These are phyloP conservation scores for Claviceps monticola DNA, from an alignment of 2,329 filamentous ascomycete species.

Conservation along the genomic window DNA sequence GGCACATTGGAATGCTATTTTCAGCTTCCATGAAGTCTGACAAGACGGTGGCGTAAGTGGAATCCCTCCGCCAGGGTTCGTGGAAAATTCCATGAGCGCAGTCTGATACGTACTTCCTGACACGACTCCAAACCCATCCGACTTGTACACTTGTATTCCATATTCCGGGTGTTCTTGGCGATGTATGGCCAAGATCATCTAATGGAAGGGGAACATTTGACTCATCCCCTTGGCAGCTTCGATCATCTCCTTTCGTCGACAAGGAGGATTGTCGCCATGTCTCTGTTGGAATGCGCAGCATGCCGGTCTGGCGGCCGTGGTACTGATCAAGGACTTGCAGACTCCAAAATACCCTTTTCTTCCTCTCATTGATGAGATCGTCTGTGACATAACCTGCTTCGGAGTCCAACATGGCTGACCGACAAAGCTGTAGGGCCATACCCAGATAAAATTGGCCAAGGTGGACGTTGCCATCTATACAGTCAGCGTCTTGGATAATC, in stretches of 20 bases:
- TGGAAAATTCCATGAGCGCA: constrained; percentile 32
- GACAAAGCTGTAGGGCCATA: constrained; percentile 34
- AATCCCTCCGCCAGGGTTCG: constrained; percentile 38
- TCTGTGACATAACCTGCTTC: constrained; percentile 23
- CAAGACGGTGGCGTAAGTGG: constrained; percentile 34
- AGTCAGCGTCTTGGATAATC: not conserved
- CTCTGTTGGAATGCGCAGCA: constrained; percentile 27
- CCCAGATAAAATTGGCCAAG: constrained; percentile 37
- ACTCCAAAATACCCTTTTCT: constrained; percentile 37
- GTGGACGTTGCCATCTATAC: constrained; percentile 31
- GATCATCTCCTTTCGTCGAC: constrained; percentile 10
- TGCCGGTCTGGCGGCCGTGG: constrained; percentile 32
- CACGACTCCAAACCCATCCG: constrained; percentile 37
- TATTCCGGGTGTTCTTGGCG: constrained; percentile 28
- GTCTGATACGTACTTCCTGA: constrained; percentile 31
- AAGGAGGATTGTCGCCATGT: constrained; percentile 24
- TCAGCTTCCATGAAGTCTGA: constrained; percentile 38
- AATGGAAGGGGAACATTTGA: constrained; percentile 25
- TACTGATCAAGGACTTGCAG: constrained; percentile 34
- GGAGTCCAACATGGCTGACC: constrained; percentile 33
- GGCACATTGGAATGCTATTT: constrained; percentile 33
- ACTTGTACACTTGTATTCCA: constrained; percentile 36
- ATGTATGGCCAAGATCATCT: constrained; percentile 29
- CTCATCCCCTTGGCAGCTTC: constrained; percentile 12
- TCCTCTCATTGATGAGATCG: constrained; percentile 25